phyloP scores from a whole-genome alignment of 345 rosid species.

The Salix udensis region DNA sequence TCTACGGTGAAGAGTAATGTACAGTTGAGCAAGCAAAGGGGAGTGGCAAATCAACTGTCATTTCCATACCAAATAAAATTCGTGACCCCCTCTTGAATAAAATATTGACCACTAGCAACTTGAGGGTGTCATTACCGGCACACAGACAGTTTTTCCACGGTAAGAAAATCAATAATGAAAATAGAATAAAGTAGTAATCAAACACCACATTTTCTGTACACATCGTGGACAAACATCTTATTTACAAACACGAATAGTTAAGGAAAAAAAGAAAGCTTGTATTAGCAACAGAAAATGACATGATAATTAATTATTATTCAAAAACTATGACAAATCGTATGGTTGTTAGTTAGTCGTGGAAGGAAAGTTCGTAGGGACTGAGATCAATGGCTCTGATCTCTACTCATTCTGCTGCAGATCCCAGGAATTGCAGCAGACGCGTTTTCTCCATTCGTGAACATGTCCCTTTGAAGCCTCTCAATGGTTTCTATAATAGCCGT shows the following conservation, averaged over 20 bases:
- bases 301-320: neutral
- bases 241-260: neutral
- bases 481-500: slow-evolving; percentile 29
- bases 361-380: neutral
- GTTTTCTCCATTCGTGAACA: slow-evolving; percentile 19
- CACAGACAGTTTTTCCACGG: neutral
- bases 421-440: slow-evolving; percentile 29
- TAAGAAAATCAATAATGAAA: neutral
- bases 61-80: too few species aligned
- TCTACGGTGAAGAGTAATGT: too few species aligned
- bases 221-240: neutral
- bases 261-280: neutral
- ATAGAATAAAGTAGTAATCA: neutral
- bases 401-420: slow-evolving; percentile 35
- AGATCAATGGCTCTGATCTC: slow-evolving; percentile 34
- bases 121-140: neutral
- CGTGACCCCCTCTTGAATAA: neutral
- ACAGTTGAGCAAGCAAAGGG: too few species aligned
- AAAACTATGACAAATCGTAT: neutral
- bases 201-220: neutral
- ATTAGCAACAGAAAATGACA: neutral
- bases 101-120: neutral
- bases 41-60: too few species aligned
- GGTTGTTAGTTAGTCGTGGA: slow-evolving; percentile 12
- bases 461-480: slow-evolving; percentile 30